Conservation (phyloP, 768 basidiomycete genomes). For the Leccinum ochraceum region DNA sequence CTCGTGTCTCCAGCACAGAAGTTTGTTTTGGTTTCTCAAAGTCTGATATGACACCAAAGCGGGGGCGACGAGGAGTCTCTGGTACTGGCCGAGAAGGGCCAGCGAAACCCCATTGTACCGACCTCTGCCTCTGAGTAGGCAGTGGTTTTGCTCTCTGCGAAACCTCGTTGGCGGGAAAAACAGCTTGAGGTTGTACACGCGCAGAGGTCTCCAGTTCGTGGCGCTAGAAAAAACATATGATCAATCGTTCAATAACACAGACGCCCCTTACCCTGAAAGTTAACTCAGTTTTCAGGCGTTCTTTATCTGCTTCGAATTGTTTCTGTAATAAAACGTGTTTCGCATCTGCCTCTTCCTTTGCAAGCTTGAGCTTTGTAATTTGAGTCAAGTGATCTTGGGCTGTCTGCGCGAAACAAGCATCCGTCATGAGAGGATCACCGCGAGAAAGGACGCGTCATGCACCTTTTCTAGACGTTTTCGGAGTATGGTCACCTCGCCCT, state of each 20-base stretch:
- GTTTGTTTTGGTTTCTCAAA: slow-evolving; percentile 24
- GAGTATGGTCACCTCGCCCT: slow-evolving; percentile 71
- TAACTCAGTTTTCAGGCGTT: slow-evolving; percentile 67
- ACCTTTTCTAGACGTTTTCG: slow-evolving; percentile 72
- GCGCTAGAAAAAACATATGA: slow-evolving; percentile 45
- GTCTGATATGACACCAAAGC: slow-evolving; percentile 32
- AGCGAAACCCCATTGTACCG: slow-evolving; percentile 29
- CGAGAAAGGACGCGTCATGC: neutral
- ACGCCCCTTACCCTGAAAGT: slow-evolving; percentile 59
- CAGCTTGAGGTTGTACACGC: slow-evolving; percentile 49
- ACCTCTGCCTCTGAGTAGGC: slow-evolving; percentile 42
- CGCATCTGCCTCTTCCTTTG: slow-evolving; percentile 62
- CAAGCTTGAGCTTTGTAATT: slow-evolving; percentile 53
- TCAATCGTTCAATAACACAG: slow-evolving; percentile 14
- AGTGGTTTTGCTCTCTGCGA: slow-evolving; percentile 43
- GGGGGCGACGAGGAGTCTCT: slow-evolving; percentile 42
- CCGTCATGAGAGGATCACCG: neutral
- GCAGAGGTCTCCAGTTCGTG: slow-evolving; percentile 62
- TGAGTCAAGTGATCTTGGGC: slow-evolving; percentile 60
- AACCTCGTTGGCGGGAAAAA: slow-evolving; percentile 45
- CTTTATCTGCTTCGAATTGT: slow-evolving; percentile 66
- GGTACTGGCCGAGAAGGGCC: slow-evolving; percentile 31
- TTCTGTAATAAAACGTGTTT: slow-evolving; percentile 57
- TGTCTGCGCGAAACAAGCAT: slow-evolving; percentile 38
- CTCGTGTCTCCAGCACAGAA: slow-evolving; percentile 15